Evolutionary conservation across 768 basidiomycete genomes (phyloP).

Genomic region (Boletellus ananas): DNA sequence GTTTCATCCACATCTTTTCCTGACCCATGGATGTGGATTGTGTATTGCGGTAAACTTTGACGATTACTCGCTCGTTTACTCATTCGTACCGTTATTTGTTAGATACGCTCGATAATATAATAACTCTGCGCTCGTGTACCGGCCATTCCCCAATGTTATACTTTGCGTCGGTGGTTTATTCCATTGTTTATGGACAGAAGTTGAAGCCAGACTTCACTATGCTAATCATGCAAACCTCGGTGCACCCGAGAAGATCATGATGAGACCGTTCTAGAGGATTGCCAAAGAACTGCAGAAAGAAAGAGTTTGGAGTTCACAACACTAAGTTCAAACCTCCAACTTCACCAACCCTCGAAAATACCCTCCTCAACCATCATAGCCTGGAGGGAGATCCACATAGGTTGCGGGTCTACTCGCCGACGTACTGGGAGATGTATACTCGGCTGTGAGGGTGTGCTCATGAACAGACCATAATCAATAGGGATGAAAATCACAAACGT

Average conservation of each 20-base stretch:
- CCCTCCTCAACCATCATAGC: slow-evolving; percentile 25
- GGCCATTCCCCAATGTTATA: no score
- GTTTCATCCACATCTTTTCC: background rate
- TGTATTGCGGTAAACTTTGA: slow-evolving; percentile 1
- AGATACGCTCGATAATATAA: background rate
- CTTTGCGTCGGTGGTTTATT: no score
- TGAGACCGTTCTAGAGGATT: background rate
- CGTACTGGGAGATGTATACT: slow-evolving; percentile 26
- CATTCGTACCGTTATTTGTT: slow-evolving; percentile 15
- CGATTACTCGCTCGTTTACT: slow-evolving; percentile 4
- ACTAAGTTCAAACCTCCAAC: background rate
- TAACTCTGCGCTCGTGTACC: no score
- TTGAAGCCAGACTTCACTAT: no score
- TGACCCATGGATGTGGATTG: slow-evolving; percentile 1
- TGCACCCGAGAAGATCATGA: background rate
- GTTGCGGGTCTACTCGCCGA: slow-evolving; percentile 11
- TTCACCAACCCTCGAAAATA: background rate
- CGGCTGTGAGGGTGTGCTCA: slow-evolving; percentile 16
- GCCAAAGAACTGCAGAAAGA: background rate
- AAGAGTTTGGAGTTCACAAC: background rate
- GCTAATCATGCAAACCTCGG: no score
- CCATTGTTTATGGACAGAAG: no score
- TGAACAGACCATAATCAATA: background rate
- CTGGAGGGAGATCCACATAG: slow-evolving; percentile 28
- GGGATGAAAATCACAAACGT: slow-evolving; percentile 21